Evolutionary conservation across 352 stramenopile genomes (phyloP), one percentile per base, ranked within the genome.

Genomic region (Blastocystis sp.): DNA sequence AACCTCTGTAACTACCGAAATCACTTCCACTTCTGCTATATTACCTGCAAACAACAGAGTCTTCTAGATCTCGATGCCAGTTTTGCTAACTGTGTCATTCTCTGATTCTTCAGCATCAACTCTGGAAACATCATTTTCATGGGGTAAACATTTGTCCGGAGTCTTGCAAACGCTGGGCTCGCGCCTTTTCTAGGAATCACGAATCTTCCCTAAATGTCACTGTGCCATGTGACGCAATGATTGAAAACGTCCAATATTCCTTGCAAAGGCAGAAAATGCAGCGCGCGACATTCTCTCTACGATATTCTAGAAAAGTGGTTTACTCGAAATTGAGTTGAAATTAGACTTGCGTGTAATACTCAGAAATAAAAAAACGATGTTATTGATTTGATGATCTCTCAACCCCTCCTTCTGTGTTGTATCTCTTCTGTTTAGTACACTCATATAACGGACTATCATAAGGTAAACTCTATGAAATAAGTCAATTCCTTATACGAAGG

Each of bases 61-160:
- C 70, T 45, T 62, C 45, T 5, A n/a, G 70, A 81, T 18, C 34
- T 41, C 3, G 11, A 65, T 11, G 70, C 8, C 18, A 81, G 20
- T 26, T 81, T 81, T 11, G 20, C n/a, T 18, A 81, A 47, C 54
- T 81, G 70, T 20, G 70, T 81, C 43, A 81, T 41, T n/a, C n/a
- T 50, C 70, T 64, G 37, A 65, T 81, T 81, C 50, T 81, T 81
- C 41, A 43, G 16, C 20, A 64, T 24, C n/a, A 81, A 37, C 39
- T 81, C 70, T 3, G 70, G 70, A 26, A 81, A 81, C 37, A 47
- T 26, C 20, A 34, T n/a, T 20, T 45, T 81, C 45, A 81, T 81
- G 20, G 39, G 13, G 3, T 34, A 37, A 24, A 26, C 45, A 7
- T 41, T 64, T 41, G 45, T 13, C 1, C 26, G 9, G 45, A 65